Evolutionary conservation across 768 basidiomycete species (phyloP), one percentile per base, ranked within the genome.

Genomic region (Naganishia friedmannii): DNA sequence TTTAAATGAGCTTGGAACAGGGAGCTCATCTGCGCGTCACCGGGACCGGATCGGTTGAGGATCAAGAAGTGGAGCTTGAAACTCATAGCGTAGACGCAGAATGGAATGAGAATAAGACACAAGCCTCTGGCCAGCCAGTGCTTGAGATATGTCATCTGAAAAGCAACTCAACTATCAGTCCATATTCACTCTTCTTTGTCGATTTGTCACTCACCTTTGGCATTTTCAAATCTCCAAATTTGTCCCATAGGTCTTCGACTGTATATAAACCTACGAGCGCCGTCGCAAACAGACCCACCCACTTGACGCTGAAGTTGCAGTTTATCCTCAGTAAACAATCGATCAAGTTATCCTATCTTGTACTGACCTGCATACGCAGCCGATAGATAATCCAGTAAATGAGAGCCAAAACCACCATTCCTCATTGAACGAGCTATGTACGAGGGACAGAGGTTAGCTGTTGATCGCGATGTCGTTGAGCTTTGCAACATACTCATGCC

Each of bases 341-440:
- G 34, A 37, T 67, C 37, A 37, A 12, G 4, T 19, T 48, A n/a
- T 32, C 51, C 9, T 6, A 29, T 19, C n/a, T 2, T 19, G 32
- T 15, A 74, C 81, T 68, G 74, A 90, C 92, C 91, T 92, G 39
- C 90, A 90, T n/a, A 96, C 94, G 75, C 89, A 90, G 66, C 96
- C 96, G 73, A 99, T 95, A 0, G 92, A 93, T 67, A 89, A 79
- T n/a, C 96, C 96, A 0, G 94, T 97, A 74, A 95, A 80, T n/a
- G 86, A 81, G 12, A 99, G 84, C 93, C 93, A 99, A 71, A 90
- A 76, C 94, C 94, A 98, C 96, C 96, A 99, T 78, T 98, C 96
- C 71, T 90, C 84, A 34, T 92, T 89, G 80, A 99, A 99, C 0
- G 96, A 87, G 73, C 93, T 95, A 21, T 12, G 23, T 51, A 21